phyloP scores from a whole-genome alignment of 331 rosid species.

The Quercus phellos region DNA sequence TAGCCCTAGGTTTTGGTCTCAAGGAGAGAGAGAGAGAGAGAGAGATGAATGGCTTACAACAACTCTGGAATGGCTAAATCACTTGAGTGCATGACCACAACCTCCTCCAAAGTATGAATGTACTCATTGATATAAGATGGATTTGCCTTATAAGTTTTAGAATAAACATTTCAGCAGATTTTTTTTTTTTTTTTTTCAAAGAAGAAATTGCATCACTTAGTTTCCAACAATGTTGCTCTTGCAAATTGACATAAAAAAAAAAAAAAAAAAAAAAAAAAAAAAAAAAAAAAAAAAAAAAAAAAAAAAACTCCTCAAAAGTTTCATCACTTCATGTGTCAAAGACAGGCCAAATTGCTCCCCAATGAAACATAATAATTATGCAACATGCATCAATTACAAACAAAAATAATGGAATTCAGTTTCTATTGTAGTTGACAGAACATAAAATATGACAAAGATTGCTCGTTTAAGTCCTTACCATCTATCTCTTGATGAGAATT shows the following conservation, averaged over 20 bases:
- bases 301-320: no score
- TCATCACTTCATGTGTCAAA: background rate
- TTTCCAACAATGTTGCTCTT: background rate
- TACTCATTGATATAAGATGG: background rate
- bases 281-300: no score
- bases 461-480: constrained; percentile 35
- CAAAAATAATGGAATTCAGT: background rate
- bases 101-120: background rate
- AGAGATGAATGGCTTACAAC: background rate
- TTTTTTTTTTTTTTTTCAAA: background rate
- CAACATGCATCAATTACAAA: background rate
- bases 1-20: background rate
- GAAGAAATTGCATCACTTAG: background rate
- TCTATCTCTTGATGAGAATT: constrained; percentile 31
- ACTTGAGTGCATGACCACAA: background rate
- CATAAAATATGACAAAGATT: constrained; percentile 1
- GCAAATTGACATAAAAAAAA: background rate
- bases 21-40: background rate
- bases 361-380: background rate
- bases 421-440: constrained; percentile 6
- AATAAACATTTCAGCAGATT: background rate
- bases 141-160: background rate
- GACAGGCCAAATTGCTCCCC: background rate
- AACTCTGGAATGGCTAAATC: no score
- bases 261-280: no score